Percentiles rank a stretch among this genome's conserved stretches.
phyloP scores from a whole-genome alignment of 345 rosid species.

The Noccaea caerulescens region DNA sequence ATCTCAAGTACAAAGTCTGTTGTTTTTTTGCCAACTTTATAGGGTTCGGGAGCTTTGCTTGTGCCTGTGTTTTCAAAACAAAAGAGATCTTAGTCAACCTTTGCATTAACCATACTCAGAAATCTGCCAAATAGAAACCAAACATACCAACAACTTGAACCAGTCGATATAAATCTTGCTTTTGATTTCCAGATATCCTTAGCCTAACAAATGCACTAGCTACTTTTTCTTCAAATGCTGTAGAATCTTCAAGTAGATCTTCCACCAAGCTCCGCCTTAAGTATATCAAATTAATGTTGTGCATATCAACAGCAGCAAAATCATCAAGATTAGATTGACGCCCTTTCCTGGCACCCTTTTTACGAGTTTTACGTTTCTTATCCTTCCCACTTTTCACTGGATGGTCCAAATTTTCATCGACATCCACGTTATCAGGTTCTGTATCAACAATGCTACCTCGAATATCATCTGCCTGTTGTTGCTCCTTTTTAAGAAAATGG shows the following conservation, averaged over 20 bases:
- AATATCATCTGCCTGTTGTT: slow-evolving; percentile 67
- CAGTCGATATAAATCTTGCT: slow-evolving; percentile 97
- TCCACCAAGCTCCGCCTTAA: slow-evolving; percentile 88
- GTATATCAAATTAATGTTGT: slow-evolving; percentile 85
- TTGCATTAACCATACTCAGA: slow-evolving; percentile 9
- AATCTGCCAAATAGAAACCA: slow-evolving; percentile 24
- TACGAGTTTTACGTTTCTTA: slow-evolving; percentile 75
- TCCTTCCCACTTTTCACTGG: slow-evolving; percentile 63
- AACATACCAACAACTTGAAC: slow-evolving; percentile 90
- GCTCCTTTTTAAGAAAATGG: slow-evolving; percentile 86
- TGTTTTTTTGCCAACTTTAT: slow-evolving; percentile 87
- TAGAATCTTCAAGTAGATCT: slow-evolving; percentile 76
- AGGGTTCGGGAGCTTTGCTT: slow-evolving; percentile 75
- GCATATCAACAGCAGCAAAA: slow-evolving; percentile 90
- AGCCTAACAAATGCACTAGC: slow-evolving; percentile 89
- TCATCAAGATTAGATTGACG: slow-evolving; percentile 86
- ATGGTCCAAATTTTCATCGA: slow-evolving; percentile 71
- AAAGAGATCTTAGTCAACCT: slow-evolving; percentile 26
- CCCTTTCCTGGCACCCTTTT: slow-evolving; percentile 73
- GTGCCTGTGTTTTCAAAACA: slow-evolving; percentile 64
- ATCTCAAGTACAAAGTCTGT: slow-evolving; percentile 77
- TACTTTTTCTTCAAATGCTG: slow-evolving; percentile 80
- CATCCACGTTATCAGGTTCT: slow-evolving; percentile 69
- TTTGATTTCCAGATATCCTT: slow-evolving; percentile 91
- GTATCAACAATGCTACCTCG: slow-evolving; percentile 70